Base-by-base conservation (phyloP, 495 filamentous ascomycete genomes). In the Neurospora intermedia region DNA sequence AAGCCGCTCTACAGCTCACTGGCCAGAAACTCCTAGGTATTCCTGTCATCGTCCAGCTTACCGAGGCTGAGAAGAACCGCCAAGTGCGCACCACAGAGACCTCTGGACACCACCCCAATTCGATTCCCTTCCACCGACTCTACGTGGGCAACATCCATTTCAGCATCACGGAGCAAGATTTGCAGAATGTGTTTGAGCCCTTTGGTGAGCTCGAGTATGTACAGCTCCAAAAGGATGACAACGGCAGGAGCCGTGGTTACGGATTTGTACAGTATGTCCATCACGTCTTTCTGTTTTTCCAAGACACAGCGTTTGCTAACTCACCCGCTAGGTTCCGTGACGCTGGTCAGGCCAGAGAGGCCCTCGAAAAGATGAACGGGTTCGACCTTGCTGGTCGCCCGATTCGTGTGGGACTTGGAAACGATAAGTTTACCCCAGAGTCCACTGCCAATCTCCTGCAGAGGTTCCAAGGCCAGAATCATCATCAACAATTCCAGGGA, bases 141-240 rank as follows among this genome's bases (percentile, higher is more conserved):
- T 99, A 98, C 83, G 96, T 99, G 77, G 96, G 96, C 81, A 99
- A 99, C 80, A 97, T 99, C 77, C 96, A 99, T 87, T 99, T 99
- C 88, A 97, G 93, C 82, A 97, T 99, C 82, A 98, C 96, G 81
- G 96, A 99, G 84, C 90, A 88, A 80, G 96, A 98, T 83, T 83
- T 99, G 76, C 92, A 95, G 87, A 93, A 95, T 82, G 93, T 98
- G 71, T 99, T 99, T 83, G 93, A 95, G 84, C 96, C 96, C 7
- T 99, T 97, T 83, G 96, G 96, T 73, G 96, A 98, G 83, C 90
- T 99, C 70, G 96, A 98, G 80, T 97, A 97, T 77, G 94, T 98
- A 62, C 94, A 97, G 78, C 85, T 99, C 74, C 96, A 98, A 80
- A 97, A 97, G 85, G 94, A 98, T 77, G 94, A 97, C 74, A 91